Base-by-base conservation (phyloP, 169 alveolate genomes). In the Cryptosporidium parvum region DNA sequence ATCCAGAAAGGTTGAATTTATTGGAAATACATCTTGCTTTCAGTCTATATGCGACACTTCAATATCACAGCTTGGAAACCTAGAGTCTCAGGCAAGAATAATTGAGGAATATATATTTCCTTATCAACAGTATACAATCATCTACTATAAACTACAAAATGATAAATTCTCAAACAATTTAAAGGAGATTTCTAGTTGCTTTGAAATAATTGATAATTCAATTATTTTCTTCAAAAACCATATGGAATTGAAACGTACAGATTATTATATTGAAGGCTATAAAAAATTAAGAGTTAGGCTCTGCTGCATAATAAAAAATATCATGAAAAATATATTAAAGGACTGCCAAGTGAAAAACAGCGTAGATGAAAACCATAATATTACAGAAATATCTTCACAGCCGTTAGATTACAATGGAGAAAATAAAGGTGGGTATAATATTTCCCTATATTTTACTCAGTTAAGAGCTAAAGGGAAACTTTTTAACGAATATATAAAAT, bases 31-130 rank as follows among this genome's bases (percentile, higher is more conserved):
- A 5, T 23, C 53, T n/a, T 53, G 51, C 21, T 65, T 80, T 31
- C 73, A 80, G 31, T 23, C 52, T 16, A n/a, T 80, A 10, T 80
- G 89, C 39, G 75, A 80, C 26, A 52, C 62, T 80, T 80, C 89
- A 6, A 21, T 80, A 21, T 37, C 73, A 23, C 31, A 59, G 10
- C 65, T 80, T 16, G 45, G 75, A 80, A 29, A 59, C 7, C 33
- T 65, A 7, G 89, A 80, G n/a, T 62, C 80, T 8, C 89, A 80
- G 26, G 65, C 75, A 35, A 59, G 42, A 80, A 62, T 62, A 26
- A 80, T 80, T 6, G 89, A 80, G 62, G 89, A 80, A 80, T 80
- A 62, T 67, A 65, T 62, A 29, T 80, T 59, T 33, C 89, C 89
- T 33, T 80, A 80, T 80, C 89, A 80, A 8, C 89, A 80, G 42